Evolutionary conservation across 805 yeast genomes (phyloP), one percentile per base, ranked within the genome.

Genomic region (Hanseniaspora hatyaiensis): DNA sequence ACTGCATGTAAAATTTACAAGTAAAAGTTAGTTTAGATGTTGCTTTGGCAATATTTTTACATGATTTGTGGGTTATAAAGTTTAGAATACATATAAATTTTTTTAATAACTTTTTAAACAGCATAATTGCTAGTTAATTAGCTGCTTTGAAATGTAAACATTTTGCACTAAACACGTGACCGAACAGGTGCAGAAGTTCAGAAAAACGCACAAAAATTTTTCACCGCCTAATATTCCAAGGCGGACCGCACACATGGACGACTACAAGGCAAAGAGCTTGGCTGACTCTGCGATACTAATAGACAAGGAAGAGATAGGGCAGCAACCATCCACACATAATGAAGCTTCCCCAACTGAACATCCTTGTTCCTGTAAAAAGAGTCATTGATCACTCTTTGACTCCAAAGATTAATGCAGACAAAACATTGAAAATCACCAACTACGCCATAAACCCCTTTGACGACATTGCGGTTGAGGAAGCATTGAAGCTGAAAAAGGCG

Each of bases 401-500:
- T 65, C 98, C 98, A 40, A 74, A 96, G 58, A 80, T 89, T 65
- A 53, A 50, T n/a, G 87, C 87, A 70, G 79, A 84, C 64, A 69
- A 94, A 12, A 78, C 77, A 41, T 80, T 86, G 9, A 95, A 92
- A 5, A 59, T 66, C 19, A 76, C 82, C 53, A 89, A 89, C 67
- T 87, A 81, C 70, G 76, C 86, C 59, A 85, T 89, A 64, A 92
- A 92, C 63, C 98, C 99, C 49, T 92, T 92, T 65, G 92, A 95
- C 67, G 98, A 92, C 66, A 92, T 92, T 61, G 98, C 98, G 8
- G 77, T 92, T 46, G 98, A 92, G 66, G 98, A 92, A 64, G 94
- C 97, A 0, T 69, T 88, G 34, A 75, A 80, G 55, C 73, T 92
- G 56, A 78, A 74, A 58, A 86, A 82, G 55, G 69, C 70, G 32